A percentile compares a stretch with the other conserved stretches of the same genome.
These are phyloP conservation scores for Punica granatum DNA, from an alignment of 345 rosid genomes.

Conservation along the genomic window DNA sequence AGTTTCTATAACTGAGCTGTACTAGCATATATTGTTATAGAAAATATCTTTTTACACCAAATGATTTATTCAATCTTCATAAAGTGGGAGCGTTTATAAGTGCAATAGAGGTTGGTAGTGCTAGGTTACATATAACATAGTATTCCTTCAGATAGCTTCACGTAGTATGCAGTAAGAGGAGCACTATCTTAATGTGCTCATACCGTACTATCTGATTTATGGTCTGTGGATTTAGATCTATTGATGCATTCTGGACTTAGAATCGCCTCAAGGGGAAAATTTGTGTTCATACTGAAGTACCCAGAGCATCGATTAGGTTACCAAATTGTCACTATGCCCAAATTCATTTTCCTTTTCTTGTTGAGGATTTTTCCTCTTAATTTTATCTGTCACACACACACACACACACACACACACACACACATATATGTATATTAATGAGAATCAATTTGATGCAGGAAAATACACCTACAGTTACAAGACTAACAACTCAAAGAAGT, in stretches of 20 bases:
- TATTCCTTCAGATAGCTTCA: background rate
- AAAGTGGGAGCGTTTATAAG: background rate
- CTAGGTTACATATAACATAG: background rate
- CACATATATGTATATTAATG: background rate
- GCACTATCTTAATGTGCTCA: background rate
- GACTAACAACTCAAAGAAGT: slow-evolving; percentile 38
- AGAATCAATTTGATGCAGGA: slow-evolving; percentile 37
- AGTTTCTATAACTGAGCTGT: background rate
- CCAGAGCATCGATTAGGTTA: background rate
- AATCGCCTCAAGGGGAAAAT: background rate
- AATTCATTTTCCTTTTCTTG: background rate
- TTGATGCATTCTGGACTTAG: background rate
- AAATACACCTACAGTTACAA: slow-evolving; percentile 55
- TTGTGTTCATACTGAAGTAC: background rate
- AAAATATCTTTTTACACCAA: background rate
- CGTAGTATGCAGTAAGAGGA: background rate
- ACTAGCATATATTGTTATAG: background rate
- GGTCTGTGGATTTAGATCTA: too few species aligned
- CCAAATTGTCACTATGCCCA: background rate
- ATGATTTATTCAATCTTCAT: background rate
- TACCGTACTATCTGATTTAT: background rate
- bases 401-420: too few species aligned
- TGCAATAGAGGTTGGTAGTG: background rate
- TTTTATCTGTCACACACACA: background rate
- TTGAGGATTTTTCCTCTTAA: slow-evolving; percentile 7